Conservation (phyloP, 2,329 filamentous ascomycete genomes). For the Diaporthe vaccinii region DNA sequence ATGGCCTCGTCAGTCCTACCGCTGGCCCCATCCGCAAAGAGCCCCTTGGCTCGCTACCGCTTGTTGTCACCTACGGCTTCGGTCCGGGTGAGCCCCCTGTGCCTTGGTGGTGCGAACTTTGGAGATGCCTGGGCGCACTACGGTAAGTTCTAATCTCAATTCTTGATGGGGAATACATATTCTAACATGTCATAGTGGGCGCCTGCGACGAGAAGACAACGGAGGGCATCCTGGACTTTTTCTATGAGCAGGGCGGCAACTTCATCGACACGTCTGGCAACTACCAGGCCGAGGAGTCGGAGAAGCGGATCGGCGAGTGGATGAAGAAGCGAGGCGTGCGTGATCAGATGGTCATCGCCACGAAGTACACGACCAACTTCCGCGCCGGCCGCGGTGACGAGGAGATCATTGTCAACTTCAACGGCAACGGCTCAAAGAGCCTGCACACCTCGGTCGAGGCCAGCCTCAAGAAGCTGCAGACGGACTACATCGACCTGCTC, state of each 20-base stretch:
- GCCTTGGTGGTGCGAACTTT: conserved; percentile 58
- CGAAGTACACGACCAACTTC: conserved; percentile 72
- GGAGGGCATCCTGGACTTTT: conserved; percentile 76
- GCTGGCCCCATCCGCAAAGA: conserved; percentile 64
- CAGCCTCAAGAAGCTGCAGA: conserved; percentile 60
- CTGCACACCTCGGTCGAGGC: conserved; percentile 65
- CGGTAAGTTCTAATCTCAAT: neutral
- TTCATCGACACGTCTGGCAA: conserved; percentile 81
- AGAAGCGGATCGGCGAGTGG: conserved; percentile 79
- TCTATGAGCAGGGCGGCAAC: conserved; percentile 70
- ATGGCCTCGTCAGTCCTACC: conserved; percentile 51
- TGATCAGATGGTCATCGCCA: conserved; percentile 75
- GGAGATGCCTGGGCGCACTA: conserved; percentile 22
- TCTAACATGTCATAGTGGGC: conserved; percentile 55
- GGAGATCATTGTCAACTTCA: conserved; percentile 59
- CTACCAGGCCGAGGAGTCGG: conserved; percentile 74
- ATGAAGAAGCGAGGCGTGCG: conserved; percentile 73
- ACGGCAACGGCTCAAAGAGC: conserved; percentile 74
- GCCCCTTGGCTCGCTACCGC: conserved; percentile 74
- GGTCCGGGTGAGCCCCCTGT: conserved; percentile 75
- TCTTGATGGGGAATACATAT: neutral
- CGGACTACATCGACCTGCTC: conserved; percentile 59
- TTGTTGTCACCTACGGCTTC: conserved; percentile 75
- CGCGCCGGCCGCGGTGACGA: conserved; percentile 54
- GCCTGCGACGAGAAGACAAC: conserved; percentile 72